Base-by-base conservation (phyloP, 2,329 filamentous ascomycete species). In the Didymella arachidicola region DNA sequence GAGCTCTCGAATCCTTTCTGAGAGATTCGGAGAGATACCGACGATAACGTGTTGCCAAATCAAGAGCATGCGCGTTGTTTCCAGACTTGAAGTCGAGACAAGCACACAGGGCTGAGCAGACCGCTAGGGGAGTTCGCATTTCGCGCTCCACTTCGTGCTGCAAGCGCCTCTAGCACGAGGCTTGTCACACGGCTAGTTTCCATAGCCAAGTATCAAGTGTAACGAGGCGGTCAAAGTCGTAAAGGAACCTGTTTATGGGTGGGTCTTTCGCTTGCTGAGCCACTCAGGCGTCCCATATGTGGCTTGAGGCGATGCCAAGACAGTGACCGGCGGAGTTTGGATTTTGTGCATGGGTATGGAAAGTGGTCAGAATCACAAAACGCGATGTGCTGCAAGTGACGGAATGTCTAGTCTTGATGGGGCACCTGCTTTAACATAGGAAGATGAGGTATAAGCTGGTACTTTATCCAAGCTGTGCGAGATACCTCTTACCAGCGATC, bases 231-330 rank as follows among this genome's bases (percentile, higher is more conserved):
- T 48, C 52, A 48, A 7, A 26, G 19, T 41, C 18, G 32, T 26
- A 41, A 32, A 30, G 10, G 25, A 30, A 44, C 29, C 16, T 27
- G 27, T 22, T 46, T 6, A n/a, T 7, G 11, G 18, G 51, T 42
- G 26, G 29, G 29, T 18, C 38, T 22, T 8, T n/a, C 11, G 25
- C 36, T 49, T 49, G 38, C 45, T 55, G 45, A 44, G 53, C 53
- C 53, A 55, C 52, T 54, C 8, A 54, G 52, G 52, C 52, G 34
- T 47, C 44, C 52, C 26, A 32, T 26, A 12, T 46, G 49, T 52
- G 49, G 47, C 47, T 41, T 41, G 34, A 32, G 36, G 39, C 30
- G 39, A 22, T 43, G 49, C 22, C 14, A 10, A 10, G 19, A 27
- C n/a, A 26, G 25, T n/a, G 41, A 27, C 41, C 7, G 14, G 25